A percentile compares a stretch with the other conserved stretches of the same genome.
These are phyloP conservation scores for Sporisorium sorghi DNA, from an alignment of 1,284 basidiomycete species.

Conservation along the genomic window DNA sequence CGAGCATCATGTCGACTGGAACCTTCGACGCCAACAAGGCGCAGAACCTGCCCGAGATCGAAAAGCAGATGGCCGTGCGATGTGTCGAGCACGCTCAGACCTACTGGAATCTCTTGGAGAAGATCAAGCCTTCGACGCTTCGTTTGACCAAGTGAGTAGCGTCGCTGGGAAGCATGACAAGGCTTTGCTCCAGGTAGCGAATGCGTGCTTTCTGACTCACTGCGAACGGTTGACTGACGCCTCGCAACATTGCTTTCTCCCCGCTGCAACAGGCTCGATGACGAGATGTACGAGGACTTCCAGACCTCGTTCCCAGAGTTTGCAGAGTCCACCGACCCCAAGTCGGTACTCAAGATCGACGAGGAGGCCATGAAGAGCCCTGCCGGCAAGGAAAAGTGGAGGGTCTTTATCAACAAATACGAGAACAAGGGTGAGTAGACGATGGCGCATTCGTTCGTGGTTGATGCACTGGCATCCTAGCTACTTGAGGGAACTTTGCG, in stretches of 20 bases:
- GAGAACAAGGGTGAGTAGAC: conserved; percentile 71
- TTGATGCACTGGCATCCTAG: neutral
- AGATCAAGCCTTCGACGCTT: conserved; percentile 81
- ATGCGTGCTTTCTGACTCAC: neutral
- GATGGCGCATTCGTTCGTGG: neutral
- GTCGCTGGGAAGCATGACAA: neutral
- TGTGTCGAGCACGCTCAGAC: conserved; percentile 84
- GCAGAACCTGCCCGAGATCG: conserved; percentile 91
- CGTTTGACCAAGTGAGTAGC: conserved; percentile 79
- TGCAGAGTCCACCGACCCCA: conserved; percentile 75
- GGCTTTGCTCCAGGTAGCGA: no score
- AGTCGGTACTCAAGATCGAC: conserved; percentile 78
- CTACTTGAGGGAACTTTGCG: neutral
- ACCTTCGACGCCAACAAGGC: conserved; percentile 70
- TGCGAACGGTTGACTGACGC: neutral
- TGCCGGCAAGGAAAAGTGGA: conserved; percentile 91
- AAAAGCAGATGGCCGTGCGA: conserved; percentile 94
- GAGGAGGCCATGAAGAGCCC: conserved; percentile 95
- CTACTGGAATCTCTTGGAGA: conserved; percentile 93
- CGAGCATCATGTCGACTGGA: conserved; percentile 50
- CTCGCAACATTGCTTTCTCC: neutral
- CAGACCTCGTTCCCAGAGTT: conserved; percentile 86
- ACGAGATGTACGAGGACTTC: conserved; percentile 87
- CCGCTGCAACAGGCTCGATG: conserved; percentile 73
- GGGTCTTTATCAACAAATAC: conserved; percentile 86